Percentiles rank a stretch among this genome's conserved stretches.
These are phyloP conservation scores for Colletotrichum aenigma DNA, from an alignment of 2,329 filamentous ascomycete genomes.

Conservation along the genomic window DNA sequence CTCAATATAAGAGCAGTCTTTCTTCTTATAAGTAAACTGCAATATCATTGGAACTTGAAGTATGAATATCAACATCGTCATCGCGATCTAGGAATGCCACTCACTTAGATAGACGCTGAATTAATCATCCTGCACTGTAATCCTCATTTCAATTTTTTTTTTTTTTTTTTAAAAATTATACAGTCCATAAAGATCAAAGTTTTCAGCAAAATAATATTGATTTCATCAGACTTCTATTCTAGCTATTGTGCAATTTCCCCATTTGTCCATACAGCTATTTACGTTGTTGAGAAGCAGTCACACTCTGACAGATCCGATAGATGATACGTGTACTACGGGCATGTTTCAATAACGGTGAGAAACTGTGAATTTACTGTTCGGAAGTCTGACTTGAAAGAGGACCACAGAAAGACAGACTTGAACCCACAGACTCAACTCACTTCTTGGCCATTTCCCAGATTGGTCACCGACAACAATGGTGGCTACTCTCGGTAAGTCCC, in stretches of 20 bases:
- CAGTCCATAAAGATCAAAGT: not conserved
- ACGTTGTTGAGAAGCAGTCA: not conserved
- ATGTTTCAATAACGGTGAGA: no score
- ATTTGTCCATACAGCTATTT: not conserved
- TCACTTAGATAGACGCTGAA: not conserved
- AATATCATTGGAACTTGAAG: not conserved
- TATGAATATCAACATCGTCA: not conserved
- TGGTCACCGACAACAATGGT: not conserved
- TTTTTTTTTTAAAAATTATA: no score
- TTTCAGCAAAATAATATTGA: not conserved
- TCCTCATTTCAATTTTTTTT: no score
- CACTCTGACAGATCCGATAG: no score
- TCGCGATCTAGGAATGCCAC: not conserved
- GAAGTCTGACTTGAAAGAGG: not conserved
- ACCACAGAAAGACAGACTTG: not conserved
- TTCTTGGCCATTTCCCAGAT: not conserved
- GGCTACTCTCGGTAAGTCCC: not conserved
- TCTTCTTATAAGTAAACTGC: not conserved
- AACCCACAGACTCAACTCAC: not conserved
- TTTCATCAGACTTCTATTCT: not conserved
- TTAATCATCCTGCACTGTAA: not conserved
- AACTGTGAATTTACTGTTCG: fast-evolving
- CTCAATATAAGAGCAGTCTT: not conserved
- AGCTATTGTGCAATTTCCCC: not conserved
- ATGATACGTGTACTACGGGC: no score